Evolutionary conservation across 2,329 filamentous ascomycete genomes (phyloP).

Genomic region (Trichoderma lentiforme): DNA sequence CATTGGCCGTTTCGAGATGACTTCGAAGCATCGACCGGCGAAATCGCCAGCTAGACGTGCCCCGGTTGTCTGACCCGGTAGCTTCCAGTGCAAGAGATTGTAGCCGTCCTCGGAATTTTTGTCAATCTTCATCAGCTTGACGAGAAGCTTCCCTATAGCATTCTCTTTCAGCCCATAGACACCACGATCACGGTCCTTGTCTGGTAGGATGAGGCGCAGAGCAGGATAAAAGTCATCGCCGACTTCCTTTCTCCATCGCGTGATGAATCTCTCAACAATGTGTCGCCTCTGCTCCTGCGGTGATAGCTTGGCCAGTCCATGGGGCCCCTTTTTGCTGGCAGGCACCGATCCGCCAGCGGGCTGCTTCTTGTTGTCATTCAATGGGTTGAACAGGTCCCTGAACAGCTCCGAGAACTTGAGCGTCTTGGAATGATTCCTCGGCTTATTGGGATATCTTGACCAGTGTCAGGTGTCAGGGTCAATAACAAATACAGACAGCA

Average conservation of each 20-base stretch:
- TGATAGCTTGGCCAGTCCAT: conserved; percentile 56
- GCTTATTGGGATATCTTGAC: conserved; percentile 74
- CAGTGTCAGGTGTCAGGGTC: conserved; percentile 22
- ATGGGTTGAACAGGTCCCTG: conserved; percentile 74
- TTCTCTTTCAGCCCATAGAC: conserved; percentile 96
- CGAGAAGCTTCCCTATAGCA: conserved; percentile 82
- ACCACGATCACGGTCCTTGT: conserved; percentile 86
- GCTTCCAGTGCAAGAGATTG: conserved; percentile 86
- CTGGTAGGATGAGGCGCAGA: conserved; percentile 84
- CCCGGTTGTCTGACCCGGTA: conserved; percentile 66
- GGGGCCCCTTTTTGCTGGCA: conserved; percentile 55
- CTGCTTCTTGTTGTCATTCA: conserved; percentile 75
- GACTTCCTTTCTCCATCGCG: conserved; percentile 81
- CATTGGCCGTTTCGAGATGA: conserved; percentile 80
- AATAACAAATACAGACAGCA: background rate
- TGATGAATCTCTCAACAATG: conserved; percentile 84
- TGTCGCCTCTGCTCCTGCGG: conserved; percentile 75
- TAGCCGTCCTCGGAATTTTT: conserved; percentile 85
- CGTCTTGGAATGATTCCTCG: conserved; percentile 75
- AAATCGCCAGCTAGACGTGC: conserved; percentile 82
- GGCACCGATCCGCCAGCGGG: conserved; percentile 54
- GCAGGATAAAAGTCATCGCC: conserved; percentile 92
- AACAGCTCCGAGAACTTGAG: conserved; percentile 80
- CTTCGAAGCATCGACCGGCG: conserved; percentile 81
- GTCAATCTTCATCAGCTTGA: conserved; percentile 89